Conservation (phyloP, 2,329 filamentous ascomycete species). For the Fusarium tricinctum region DNA sequence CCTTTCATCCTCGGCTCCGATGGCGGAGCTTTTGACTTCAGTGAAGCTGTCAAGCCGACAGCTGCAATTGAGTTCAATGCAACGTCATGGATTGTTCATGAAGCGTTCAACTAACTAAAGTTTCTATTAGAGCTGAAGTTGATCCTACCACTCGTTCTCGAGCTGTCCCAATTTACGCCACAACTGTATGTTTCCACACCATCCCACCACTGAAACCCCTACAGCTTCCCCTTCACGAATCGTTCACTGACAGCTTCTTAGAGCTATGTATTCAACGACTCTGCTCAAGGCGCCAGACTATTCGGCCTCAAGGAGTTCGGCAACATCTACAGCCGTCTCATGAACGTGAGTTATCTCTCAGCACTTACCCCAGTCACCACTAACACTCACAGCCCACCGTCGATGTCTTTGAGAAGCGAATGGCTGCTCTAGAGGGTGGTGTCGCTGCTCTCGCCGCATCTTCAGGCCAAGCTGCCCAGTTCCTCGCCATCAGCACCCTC, state of each 20-base stretch:
- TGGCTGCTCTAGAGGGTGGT: slow-evolving; percentile 95
- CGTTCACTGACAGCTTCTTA: slow-evolving; percentile 52
- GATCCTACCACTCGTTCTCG: slow-evolving; percentile 87
- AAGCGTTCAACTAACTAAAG: slow-evolving; percentile 20
- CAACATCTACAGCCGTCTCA: slow-evolving; percentile 97
- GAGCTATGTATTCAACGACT: slow-evolving; percentile 96
- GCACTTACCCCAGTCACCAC: neutral
- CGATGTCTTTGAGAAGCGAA: slow-evolving; percentile 95
- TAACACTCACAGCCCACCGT: slow-evolving; percentile 78
- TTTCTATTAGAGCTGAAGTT: slow-evolving; percentile 74
- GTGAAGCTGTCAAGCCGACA: slow-evolving; percentile 1
- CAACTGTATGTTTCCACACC: slow-evolving; percentile 66
- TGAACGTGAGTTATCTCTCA: slow-evolving; percentile 75
- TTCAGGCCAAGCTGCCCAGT: slow-evolving; percentile 92
- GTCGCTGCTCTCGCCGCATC: slow-evolving; percentile 86
- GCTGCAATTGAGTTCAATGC: slow-evolving; percentile 2
- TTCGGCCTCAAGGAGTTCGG: slow-evolving; percentile 97
- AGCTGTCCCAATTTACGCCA: slow-evolving; percentile 96
- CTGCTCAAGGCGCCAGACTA: slow-evolving; percentile 91
- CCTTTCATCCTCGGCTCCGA: slow-evolving; percentile 13
- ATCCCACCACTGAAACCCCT: neutral
- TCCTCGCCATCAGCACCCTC: slow-evolving; percentile 89
- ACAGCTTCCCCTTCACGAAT: slow-evolving; percentile 1
- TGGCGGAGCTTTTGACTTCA: slow-evolving; percentile 28
- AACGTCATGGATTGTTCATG: neutral